phyloP scores from a whole-genome alignment of 2,329 filamentous ascomycete species.

The Cordyceps militaris region DNA sequence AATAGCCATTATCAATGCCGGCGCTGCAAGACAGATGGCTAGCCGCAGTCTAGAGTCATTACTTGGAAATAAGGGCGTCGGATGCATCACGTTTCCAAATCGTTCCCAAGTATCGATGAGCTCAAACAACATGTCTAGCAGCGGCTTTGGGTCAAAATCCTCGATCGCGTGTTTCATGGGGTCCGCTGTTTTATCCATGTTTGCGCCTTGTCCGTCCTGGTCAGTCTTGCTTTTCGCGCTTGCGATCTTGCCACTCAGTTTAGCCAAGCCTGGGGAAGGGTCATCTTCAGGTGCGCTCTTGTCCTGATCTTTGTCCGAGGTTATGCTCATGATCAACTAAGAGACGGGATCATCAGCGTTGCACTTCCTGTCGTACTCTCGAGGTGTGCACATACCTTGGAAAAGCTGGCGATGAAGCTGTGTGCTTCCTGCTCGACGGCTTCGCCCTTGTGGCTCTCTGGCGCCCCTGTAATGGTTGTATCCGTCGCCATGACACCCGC shows the following conservation, averaged over 20 bases:
- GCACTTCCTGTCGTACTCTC: not conserved
- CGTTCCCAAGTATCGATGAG: conserved; percentile 44
- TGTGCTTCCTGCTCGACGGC: conserved; percentile 77
- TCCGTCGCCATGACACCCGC: conserved; percentile 69
- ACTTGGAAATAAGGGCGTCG: conserved; percentile 54
- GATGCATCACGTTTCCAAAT: conserved; percentile 49
- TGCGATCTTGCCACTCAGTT: conserved; percentile 23
- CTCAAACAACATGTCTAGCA: conserved; percentile 53
- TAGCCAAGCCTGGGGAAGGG: conserved; percentile 39
- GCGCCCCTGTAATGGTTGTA: conserved; percentile 72
- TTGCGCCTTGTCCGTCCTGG: conserved; percentile 39
- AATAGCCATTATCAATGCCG: conserved; percentile 14
- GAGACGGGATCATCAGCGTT: not conserved
- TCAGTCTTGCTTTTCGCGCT: conserved; percentile 26
- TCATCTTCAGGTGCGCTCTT: conserved; percentile 30
- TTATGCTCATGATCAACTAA: not conserved
- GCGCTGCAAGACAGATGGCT: conserved; percentile 24
- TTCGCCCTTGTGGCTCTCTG: conserved; percentile 76
- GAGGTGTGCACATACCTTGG: conserved; percentile 27
- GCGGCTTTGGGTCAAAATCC: conserved; percentile 60
- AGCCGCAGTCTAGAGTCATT: conserved; percentile 47
- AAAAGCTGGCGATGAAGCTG: conserved; percentile 69
- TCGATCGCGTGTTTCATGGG: conserved; percentile 72
- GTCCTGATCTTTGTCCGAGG: conserved; percentile 27
- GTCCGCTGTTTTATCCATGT: conserved; percentile 70